Conservation (phyloP, 345 rosid genomes). For the Citrus sinensis region DVS_A1.0 CM039167.1:6259001-6259500, state of each 20-base stretch:
- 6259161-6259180: no score
- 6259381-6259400: background rate
- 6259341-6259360: background rate
- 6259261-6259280: background rate
- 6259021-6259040: background rate
- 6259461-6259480: background rate
- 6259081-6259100: background rate
- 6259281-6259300: background rate
- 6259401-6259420: background rate
- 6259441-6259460: no score
- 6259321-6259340: background rate
- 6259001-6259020: constrained; percentile 18
- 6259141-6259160: no score
- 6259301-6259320: no score
- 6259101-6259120: background rate
- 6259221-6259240: no score
- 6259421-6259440: background rate
- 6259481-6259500: background rate
- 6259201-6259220: no score
- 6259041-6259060: background rate
- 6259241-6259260: no score
- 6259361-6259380: background rate
- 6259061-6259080: background rate
- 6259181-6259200: no score
- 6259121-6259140: no score